Base-by-base conservation (phyloP, 805 yeast genomes). In the Jamesozyma hellenica region DNA sequence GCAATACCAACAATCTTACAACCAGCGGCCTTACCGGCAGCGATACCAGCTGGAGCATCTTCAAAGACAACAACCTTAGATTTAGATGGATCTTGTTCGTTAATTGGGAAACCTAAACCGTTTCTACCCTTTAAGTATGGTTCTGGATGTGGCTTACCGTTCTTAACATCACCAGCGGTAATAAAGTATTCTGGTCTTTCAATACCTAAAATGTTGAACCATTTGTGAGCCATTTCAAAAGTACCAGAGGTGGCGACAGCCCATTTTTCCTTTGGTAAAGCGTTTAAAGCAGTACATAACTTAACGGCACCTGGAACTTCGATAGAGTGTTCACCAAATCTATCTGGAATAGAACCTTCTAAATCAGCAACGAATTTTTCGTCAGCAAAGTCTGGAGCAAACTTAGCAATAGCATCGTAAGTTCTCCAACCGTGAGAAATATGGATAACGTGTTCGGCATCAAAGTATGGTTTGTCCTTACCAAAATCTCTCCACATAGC, bases 201-300 rank as follows among this genome's bases (percentile, higher is more conserved):
- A 38, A 70, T 64, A 36, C 72, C 71, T 56, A 82, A 68, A 60
- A 82, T 72, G 50, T 71, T 67, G 59, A 85, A 76, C 92, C 94
- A 85, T 51, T 79, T 75, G 52, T 76, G 67, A 41, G 94, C 94
- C 68, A 85, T 71, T 28, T 75, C 79, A 47, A 71, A 68, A 42
- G 88, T 79, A 50, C 94, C 95, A 37, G 86, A 77, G 23, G 95
- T 85, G 47, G 86, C 94, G 55, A 85, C 81, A 41, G 88, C 90
- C 86, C 94, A 85, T 64, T 76, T 77, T 56, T 66, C 68, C 56
- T 61, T 61, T 43, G 80, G 78, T 40, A 64, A 60, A 23, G 65
- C 55, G 57, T 73, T 73, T 50, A 80, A 66, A 13, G 64, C 62
- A 51, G 68, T 66, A 55, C 78, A 75, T 46, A 85, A 67, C 53